Percentiles rank a stretch among this genome's conserved stretches.
Conservation (phyloP, 352 stramenopile species). For the Pythium dissimile region DNA sequence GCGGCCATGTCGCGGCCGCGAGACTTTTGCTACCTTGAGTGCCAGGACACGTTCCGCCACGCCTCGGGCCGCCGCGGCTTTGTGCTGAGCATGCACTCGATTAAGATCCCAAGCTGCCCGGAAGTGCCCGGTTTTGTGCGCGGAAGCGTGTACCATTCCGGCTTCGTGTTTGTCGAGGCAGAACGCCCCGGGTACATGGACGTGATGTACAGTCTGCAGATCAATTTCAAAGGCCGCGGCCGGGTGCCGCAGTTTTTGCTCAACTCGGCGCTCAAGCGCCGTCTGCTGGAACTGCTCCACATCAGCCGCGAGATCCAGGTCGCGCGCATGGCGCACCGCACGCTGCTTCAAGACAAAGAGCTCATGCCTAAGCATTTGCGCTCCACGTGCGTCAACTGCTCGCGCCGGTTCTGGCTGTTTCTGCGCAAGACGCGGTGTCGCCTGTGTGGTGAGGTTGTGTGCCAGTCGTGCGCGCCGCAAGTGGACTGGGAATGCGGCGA, state of each 20-base stretch:
- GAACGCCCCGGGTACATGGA: constrained; percentile 77
- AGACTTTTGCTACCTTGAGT: constrained; percentile 77
- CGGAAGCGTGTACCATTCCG: constrained; percentile 80
- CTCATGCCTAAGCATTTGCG: constrained; percentile 65
- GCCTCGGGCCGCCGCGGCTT: constrained; percentile 60
- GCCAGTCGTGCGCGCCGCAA: constrained; percentile 60
- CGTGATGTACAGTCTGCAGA: constrained; percentile 82
- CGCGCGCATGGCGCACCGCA: constrained; percentile 47
- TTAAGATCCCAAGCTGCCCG: constrained; percentile 71
- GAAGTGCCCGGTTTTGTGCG: constrained; percentile 67
- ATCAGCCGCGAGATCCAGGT: constrained; percentile 67
- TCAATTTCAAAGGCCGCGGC: constrained; percentile 80
- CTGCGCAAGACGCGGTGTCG: constrained; percentile 69
- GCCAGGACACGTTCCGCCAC: constrained; percentile 78
- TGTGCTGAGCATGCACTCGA: constrained; percentile 83
- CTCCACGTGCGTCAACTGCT: constrained; percentile 51
- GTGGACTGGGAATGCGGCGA: constrained; percentile 38
- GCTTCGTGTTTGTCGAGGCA: constrained; percentile 76
- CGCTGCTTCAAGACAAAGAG: constrained; percentile 57
- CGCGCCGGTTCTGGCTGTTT: constrained; percentile 68
- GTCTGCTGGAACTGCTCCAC: constrained; percentile 60
- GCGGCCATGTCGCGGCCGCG: constrained; percentile 52
- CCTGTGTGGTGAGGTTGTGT: constrained; percentile 74
- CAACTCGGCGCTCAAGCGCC: constrained; percentile 56
- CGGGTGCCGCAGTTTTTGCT: constrained; percentile 62